phyloP scores from a whole-genome alignment of 495 filamentous ascomycete species.

The Penicillium tannophilum region DNA sequence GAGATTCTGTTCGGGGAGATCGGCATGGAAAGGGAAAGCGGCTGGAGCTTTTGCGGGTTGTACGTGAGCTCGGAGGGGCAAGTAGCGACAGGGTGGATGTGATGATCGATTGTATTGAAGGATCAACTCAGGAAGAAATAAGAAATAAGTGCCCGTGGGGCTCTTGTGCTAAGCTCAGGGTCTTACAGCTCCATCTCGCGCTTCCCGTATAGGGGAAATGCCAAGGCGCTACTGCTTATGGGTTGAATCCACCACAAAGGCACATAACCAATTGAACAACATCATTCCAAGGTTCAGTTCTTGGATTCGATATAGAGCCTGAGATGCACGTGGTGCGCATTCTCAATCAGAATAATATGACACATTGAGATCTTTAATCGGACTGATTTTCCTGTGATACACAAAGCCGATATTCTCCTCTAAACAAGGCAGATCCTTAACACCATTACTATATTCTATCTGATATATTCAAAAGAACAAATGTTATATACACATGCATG shows the following conservation, averaged over 20 bases:
- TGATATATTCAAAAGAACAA: neutral
- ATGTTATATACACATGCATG: neutral
- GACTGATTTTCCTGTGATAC: neutral
- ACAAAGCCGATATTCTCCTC: neutral
- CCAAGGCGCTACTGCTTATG: neutral
- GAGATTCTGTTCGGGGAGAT: neutral
- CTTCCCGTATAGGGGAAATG: neutral
- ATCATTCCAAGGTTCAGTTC: too few species aligned
- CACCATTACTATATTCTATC: neutral
- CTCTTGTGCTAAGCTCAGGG: neutral
- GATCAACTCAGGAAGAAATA: too few species aligned
- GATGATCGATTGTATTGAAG: too few species aligned
- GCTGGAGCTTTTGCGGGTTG: neutral
- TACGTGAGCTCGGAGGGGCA: too few species aligned
- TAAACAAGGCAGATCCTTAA: too few species aligned
- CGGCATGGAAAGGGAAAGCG: neutral
- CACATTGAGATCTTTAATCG: neutral
- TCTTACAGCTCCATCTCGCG: neutral
- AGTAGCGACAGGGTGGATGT: too few species aligned
- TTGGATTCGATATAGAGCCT: too few species aligned
- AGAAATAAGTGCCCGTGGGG: too few species aligned
- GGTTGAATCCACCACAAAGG: neutral
- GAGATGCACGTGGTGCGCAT: too few species aligned
- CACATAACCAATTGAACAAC: neutral
- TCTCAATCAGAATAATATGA: too few species aligned